Evolutionary conservation across 805 yeast genomes (phyloP), one percentile per base, ranked within the genome.

Genomic region (Kuraishia ogatae): DNA sequence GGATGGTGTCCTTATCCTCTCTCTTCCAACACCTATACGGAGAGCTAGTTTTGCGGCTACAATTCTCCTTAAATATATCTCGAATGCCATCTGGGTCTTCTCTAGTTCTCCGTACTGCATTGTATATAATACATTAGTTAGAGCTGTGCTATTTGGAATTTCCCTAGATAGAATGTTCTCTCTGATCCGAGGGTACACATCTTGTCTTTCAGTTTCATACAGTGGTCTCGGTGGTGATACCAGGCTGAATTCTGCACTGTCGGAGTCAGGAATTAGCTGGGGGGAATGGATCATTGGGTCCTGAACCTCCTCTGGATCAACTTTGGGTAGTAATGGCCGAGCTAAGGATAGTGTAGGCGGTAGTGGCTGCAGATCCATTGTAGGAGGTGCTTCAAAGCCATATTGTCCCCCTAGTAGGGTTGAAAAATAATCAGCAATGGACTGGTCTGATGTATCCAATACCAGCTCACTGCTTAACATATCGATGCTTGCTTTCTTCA

Each of bases 61-160:
- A 2, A 70, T 58, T 52, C 74, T 56, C 22, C 74, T 58, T 6
- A 67, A 51, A 56, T 70, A 70, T 1, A 69, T 60, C 50, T 70
- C 70, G 29, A 68, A 50, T 26, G 29, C 29, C 57, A 67, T 61
- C 23, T 68, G 52, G 48, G 71, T 57, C 1, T 56, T 55, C 39
- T 64, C 35, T 19, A 62, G 51, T 3, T 54, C 53, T 6, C 29
- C 10, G 29, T 10, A 26, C 10, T 26, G 8, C 29, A 26, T 26
- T 26, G 8, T 10, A 6, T 26, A 5, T 10, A 26, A 26, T 6
- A 26, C 29, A 26, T 26, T 5, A 5, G 5, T 26, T 10, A 26
- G 29, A 26, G 29, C 29, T 10, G 29, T 26, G 21, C 53, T 56
- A 54, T 64, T 66, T 2, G 61, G 54, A 39, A 65, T 70, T 1